Base-by-base conservation (phyloP, 2,329 filamentous ascomycete species). In the Ophiostoma ips region DNA sequence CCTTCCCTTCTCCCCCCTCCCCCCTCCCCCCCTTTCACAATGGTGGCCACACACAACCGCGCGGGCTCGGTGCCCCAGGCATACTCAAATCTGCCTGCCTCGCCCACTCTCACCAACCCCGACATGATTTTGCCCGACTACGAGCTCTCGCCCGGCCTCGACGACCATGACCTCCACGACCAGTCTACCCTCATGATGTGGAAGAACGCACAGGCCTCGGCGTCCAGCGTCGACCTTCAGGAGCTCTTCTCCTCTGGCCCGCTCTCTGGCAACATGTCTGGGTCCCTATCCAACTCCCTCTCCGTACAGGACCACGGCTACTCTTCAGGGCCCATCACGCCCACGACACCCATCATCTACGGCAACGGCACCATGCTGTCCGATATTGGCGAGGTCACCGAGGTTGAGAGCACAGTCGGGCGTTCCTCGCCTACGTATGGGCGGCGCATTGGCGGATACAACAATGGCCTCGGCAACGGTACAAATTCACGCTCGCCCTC, bases 121-220 rank as follows among this genome's bases (percentile, higher is more conserved):
- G 89, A 94, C 64, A 89, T 95, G 87, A 94, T 95, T 59, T 70
- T 95, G 48, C 89, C 89, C 53, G 81, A 84, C 62, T 80, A 82
- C 60, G 77, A 79, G 56, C 56, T 70, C 64, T 63, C 70, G 63
- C 66, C 75, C 61, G 70, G 72, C 62, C 68, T 72, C 61, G 66
- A 76, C 63, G 60, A 76, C 62, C 61, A 70, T 40, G 53, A 68
- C 37, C 50, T 59, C 65, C 52, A 30, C 16, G 43, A 45, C 19
- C 71, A 72, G 53, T 70, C 73, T 59, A 67, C 71, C 30, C 59
- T 76, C n/a, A 66, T 64, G 56, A 67, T 71, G 63, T 76, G 75
- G 75, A 72, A 71, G 55, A 69, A 68, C 56, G 58, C 66, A 11
- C 68, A 73, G 50, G 56, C 55, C 10, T 54, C 59, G 33, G 57